phyloP scores from a whole-genome alignment of 164 flowering plant genomes.

The Cinnamomum micranthum region DNA sequence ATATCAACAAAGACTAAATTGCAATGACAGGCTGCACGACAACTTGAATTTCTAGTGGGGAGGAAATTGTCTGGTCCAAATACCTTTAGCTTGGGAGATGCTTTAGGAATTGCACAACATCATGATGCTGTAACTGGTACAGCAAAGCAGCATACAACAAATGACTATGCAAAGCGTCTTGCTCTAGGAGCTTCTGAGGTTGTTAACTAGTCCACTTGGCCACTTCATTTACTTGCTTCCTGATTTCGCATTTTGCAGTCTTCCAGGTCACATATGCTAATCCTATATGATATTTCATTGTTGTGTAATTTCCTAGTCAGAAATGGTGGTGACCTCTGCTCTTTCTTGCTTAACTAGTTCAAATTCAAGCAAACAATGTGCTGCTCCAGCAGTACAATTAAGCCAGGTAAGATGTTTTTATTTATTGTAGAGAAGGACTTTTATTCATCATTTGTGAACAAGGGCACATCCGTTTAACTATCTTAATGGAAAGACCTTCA shows the following conservation, averaged over 20 bases:
- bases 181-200: conserved; percentile 79
- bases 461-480: neutral
- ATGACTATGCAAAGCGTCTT: conserved; percentile 83
- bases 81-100: conserved; percentile 71
- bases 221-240: neutral
- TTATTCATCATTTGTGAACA: neutral
- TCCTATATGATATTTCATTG: neutral
- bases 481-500: neutral
- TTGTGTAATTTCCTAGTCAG: conserved; percentile 40
- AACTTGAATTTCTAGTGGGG: conserved; percentile 76
- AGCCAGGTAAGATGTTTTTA: conserved; percentile 46
- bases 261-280: neutral
- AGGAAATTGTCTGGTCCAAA: conserved; percentile 46
- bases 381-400: conserved; percentile 27
- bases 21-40: conserved; percentile 69
- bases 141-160: conserved; percentile 79
- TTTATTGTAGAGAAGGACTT: neutral
- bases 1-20: neutral
- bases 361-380: conserved; percentile 34
- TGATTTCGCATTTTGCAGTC: neutral
- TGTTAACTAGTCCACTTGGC: conserved; percentile 1
- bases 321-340: conserved; percentile 52
- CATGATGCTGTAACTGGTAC: conserved; percentile 93
- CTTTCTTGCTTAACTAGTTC: conserved; percentile 49
- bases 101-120: conserved; percentile 84